Evolutionary conservation across 768 basidiomycete genomes (phyloP).

Genomic region (Roridomyces roridus): DNA sequence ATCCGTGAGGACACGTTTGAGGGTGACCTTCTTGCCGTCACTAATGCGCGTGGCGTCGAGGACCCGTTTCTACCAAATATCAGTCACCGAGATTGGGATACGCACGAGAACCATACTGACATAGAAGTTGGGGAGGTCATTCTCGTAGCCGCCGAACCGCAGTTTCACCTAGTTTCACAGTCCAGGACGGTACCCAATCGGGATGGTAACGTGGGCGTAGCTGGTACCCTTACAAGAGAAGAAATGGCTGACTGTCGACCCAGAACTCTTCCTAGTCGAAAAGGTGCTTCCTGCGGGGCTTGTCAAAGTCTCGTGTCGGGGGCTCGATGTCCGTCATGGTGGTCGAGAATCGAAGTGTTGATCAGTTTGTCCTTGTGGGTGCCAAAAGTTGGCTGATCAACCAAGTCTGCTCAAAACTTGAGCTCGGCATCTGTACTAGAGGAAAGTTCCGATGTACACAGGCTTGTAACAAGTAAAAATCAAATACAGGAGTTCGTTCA

Average conservation of each 20-base stretch:
- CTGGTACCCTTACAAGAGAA: constrained; percentile 10
- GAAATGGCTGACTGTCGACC: constrained; percentile 10
- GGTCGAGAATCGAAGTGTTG: no score
- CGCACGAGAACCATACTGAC: neutral
- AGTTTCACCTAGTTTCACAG: neutral
- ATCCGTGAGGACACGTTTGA: constrained; percentile 3
- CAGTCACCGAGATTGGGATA: neutral
- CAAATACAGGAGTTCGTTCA: no score
- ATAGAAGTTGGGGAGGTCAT: neutral
- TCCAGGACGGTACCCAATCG: constrained; percentile 13
- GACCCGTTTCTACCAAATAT: neutral
- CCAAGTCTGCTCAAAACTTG: no score
- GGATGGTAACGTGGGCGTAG: constrained; percentile 19
- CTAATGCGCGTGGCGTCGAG: constrained; percentile 11
- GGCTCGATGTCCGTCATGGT: no score
- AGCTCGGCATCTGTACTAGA: no score
- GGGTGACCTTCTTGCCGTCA: constrained; percentile 10
- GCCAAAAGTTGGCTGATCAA: no score
- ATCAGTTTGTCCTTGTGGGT: no score
- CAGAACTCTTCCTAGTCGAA: constrained; percentile 6
- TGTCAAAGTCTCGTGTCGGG: no score
- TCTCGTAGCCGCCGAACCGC: neutral
- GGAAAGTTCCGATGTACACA: no score
- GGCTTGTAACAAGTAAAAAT: no score
- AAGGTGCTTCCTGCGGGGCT: neutral